A percentile compares a stretch with the other conserved stretches of the same genome.
phyloP scores from a whole-genome alignment of 2,329 filamentous ascomycete species.

The Tolypocladium nubicola region DNA sequence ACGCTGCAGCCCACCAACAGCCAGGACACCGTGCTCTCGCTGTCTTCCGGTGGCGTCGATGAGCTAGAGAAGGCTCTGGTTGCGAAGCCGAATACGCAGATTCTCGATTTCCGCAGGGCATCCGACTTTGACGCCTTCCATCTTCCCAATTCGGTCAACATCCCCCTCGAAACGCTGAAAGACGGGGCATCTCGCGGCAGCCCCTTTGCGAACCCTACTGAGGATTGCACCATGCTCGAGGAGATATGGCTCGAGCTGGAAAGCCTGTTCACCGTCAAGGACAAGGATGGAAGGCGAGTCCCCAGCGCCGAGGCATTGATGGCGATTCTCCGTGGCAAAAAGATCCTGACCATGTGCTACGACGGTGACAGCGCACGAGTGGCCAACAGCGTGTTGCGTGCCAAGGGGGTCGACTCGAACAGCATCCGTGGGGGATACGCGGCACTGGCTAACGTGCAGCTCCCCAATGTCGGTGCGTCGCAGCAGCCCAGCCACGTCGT shows the following conservation, averaged over 20 bases:
- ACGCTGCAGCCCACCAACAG: slow-evolving; percentile 12
- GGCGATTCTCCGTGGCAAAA: slow-evolving; percentile 21
- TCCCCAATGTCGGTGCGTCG: slow-evolving; percentile 14
- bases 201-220: slow-evolving; percentile 31
- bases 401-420: slow-evolving; percentile 35
- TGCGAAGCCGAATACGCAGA: slow-evolving; percentile 18
- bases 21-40: slow-evolving; percentile 12
- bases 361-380: slow-evolving; percentile 42
- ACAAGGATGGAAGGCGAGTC: slow-evolving; percentile 15
- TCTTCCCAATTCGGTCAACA: slow-evolving; percentile 33
- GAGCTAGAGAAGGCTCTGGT: slow-evolving; percentile 15
- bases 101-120: slow-evolving; percentile 32
- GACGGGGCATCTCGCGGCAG: slow-evolving; percentile 15
- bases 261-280: slow-evolving; percentile 25
- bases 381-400: slow-evolving; percentile 42
- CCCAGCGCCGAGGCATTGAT: slow-evolving; percentile 15
- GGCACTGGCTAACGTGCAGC: slow-evolving; percentile 14
- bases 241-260: slow-evolving; percentile 39
- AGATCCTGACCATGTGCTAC: slow-evolving; percentile 39
- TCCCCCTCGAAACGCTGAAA: slow-evolving; percentile 28
- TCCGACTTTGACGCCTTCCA: slow-evolving; percentile 31
- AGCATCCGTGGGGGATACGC: slow-evolving; percentile 31
- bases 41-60: slow-evolving; percentile 6
- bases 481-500: slow-evolving; percentile 11
- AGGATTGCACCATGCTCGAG: slow-evolving; percentile 31